These are phyloP conservation scores for Daedalea quercina DNA, from an alignment of 768 basidiomycete species.

Conservation along the genomic window DNA sequence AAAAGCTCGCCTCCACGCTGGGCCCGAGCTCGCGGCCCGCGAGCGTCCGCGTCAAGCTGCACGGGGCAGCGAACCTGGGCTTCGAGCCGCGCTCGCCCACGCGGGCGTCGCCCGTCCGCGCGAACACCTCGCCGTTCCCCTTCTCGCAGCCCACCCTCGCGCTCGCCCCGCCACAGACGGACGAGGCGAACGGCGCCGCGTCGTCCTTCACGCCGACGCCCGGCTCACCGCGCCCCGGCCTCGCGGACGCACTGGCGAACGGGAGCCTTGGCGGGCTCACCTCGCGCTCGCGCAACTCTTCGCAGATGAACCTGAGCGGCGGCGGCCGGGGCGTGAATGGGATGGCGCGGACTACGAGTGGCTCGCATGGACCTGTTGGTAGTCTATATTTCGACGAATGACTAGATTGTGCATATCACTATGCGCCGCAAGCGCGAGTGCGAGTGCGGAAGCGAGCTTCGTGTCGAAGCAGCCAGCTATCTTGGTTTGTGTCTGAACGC, in stretches of 20 bases:
- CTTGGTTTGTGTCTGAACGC: too few species aligned
- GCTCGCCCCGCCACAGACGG: not conserved
- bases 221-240: slow-evolving; percentile 20
- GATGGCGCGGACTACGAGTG: slow-evolving; percentile 29
- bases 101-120: slow-evolving; percentile 21
- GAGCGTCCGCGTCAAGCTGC: not conserved
- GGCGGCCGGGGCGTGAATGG: slow-evolving; percentile 26
- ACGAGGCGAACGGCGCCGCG: slow-evolving; percentile 15
- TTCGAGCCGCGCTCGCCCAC: slow-evolving; percentile 8
- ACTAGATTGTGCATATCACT: not conserved
- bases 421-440: too few species aligned
- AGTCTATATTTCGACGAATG: slow-evolving; percentile 2
- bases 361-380: slow-evolving; percentile 6
- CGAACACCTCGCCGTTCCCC: not conserved
- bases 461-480: too few species aligned
- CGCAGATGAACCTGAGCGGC: slow-evolving; percentile 55
- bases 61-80: not conserved
- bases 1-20: slow-evolving; percentile 9
- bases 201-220: slow-evolving; percentile 13
- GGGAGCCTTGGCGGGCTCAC: slow-evolving; percentile 34
- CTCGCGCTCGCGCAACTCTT: slow-evolving; percentile 61
- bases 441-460: too few species aligned
- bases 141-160: slow-evolving; percentile 2
- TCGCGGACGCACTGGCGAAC: slow-evolving; percentile 12
- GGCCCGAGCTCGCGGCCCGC: slow-evolving; percentile 4